phyloP scores from a whole-genome alignment of 1,284 basidiomycete genomes.

The Malassezia furfur region DNA sequence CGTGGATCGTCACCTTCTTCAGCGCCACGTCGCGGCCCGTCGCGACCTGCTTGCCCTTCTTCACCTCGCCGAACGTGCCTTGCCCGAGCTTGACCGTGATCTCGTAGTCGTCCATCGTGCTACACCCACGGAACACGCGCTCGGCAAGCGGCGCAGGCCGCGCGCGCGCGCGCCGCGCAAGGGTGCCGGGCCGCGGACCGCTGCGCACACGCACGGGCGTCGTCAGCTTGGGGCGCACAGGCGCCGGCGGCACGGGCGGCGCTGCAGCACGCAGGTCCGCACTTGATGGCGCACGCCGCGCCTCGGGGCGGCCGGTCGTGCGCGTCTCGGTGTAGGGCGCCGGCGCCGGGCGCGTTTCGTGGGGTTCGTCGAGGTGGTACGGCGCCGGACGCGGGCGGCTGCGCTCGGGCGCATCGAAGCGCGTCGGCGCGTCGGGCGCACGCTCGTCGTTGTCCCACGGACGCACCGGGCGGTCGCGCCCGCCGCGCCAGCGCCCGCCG shows the following conservation, averaged over 20 bases:
- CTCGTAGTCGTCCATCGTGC: conserved; percentile 38
- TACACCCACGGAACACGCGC: conserved; percentile 36
- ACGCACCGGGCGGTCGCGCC: conserved; percentile 2
- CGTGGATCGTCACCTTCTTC: conserved; percentile 90
- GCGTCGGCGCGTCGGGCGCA: background rate
- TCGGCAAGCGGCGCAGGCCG: conserved; percentile 27
- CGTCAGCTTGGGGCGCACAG: background rate
- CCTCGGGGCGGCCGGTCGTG: background rate
- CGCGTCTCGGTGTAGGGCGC: conserved; percentile 1
- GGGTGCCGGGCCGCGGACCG: conserved; percentile 13
- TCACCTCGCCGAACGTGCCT: conserved; percentile 51
- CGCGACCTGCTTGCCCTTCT: conserved; percentile 38
- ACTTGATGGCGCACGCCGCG: background rate
- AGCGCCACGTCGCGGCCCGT: conserved; percentile 68
- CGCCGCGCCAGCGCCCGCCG: background rate
- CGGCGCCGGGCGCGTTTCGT: conserved; percentile 1
- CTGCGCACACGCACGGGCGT: conserved; percentile 10
- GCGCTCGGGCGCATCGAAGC: conserved; percentile 9
- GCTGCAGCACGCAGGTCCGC: background rate
- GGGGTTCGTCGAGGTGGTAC: conserved; percentile 12
- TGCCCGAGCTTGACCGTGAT: conserved; percentile 41
- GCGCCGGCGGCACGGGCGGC: background rate
- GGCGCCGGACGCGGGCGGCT: conserved; percentile 13
- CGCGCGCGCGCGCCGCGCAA: conserved; percentile 16
- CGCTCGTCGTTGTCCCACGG: conserved; percentile 8